A percentile compares a stretch with the other conserved stretches of the same genome.
phyloP scores from a whole-genome alignment of 805 yeast genomes.

The Zygosaccharomyces kombuchaensis region DNA sequence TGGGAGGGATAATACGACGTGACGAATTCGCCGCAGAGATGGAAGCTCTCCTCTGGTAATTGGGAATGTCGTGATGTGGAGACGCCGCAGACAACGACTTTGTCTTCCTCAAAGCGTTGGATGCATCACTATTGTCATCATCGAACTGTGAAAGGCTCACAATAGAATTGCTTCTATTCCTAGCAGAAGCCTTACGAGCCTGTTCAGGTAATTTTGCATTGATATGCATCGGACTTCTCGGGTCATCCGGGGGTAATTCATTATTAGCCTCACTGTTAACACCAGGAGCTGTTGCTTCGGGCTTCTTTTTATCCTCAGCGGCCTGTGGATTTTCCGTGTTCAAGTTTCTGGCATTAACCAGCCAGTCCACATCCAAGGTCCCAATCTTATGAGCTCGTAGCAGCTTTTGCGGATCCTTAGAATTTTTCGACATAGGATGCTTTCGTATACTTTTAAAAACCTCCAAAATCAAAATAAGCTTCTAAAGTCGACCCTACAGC shows the following conservation, averaged over 20 bases:
- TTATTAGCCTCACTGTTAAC: background rate
- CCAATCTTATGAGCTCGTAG: slow-evolving; percentile 25
- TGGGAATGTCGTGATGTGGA: background rate
- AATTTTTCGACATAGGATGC: background rate
- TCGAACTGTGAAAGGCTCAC: background rate
- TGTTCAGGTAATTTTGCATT: slow-evolving; percentile 3
- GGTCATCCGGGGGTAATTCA: slow-evolving; percentile 9
- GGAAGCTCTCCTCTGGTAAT: slow-evolving; percentile 9
- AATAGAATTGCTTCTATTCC: slow-evolving; percentile 5
- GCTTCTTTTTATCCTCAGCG: background rate
- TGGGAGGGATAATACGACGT: slow-evolving; percentile 7
- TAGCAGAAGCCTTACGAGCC: background rate
- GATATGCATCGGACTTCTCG: slow-evolving; percentile 9
- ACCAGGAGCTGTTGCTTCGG: slow-evolving; percentile 1
- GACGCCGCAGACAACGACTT: slow-evolving; percentile 32
- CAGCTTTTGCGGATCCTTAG: slow-evolving; percentile 18
- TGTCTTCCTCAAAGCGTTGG: slow-evolving; percentile 26
- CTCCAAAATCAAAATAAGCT: background rate
- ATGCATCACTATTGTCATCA: background rate
- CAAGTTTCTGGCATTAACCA: slow-evolving; percentile 21
- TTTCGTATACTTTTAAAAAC: background rate
- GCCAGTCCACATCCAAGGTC: slow-evolving; percentile 30
- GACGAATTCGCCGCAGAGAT: slow-evolving; percentile 6
- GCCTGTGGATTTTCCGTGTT: slow-evolving; percentile 7
- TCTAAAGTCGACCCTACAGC: background rate